These are phyloP conservation scores for Paraurostyla sp. DNA, from an alignment of 73 alveolate species.

Conservation along the genomic window DNA sequence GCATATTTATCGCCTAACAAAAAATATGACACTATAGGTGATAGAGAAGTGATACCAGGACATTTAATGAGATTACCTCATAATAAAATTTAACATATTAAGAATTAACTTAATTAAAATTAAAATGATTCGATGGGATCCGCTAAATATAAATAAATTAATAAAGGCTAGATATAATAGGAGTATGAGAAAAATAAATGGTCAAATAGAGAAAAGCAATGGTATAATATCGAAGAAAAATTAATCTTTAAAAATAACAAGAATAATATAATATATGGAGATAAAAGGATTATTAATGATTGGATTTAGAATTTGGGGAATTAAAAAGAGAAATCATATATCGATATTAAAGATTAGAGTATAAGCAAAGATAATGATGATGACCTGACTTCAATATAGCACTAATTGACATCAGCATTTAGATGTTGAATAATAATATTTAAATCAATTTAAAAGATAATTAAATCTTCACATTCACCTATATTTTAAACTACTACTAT, in stretches of 20 bases:
- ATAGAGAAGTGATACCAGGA: slow-evolving; percentile 45
- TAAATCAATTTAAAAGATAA: not conserved
- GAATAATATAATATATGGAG: not conserved
- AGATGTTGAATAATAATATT: too few relatives aligned
- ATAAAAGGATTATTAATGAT: not conserved
- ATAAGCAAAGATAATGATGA: too few relatives aligned
- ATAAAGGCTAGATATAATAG: not conserved
- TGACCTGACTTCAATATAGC: too few relatives aligned
- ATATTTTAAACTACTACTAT: too few relatives aligned
- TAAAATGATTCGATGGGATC: not conserved
- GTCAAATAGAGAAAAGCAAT: not conserved
- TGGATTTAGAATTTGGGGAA: not conserved
- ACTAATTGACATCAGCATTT: too few relatives aligned
- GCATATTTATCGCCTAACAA: not conserved
- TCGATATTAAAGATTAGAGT: not conserved
- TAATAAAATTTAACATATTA: too few relatives aligned
- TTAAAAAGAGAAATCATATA: not conserved
- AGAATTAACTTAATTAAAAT: not conserved
- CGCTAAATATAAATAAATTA: too few relatives aligned
- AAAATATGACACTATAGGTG: not conserved
- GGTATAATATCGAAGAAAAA: slow-evolving; percentile 14
- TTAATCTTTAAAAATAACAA: slow-evolving; percentile 13
- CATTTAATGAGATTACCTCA: slow-evolving; percentile 44
- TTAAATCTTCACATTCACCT: not conserved
- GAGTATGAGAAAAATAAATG: not conserved